These are phyloP conservation scores for Lonicera japonica DNA, from an alignment of 129 eudicot genomes.

Conservation along the genomic window DNA sequence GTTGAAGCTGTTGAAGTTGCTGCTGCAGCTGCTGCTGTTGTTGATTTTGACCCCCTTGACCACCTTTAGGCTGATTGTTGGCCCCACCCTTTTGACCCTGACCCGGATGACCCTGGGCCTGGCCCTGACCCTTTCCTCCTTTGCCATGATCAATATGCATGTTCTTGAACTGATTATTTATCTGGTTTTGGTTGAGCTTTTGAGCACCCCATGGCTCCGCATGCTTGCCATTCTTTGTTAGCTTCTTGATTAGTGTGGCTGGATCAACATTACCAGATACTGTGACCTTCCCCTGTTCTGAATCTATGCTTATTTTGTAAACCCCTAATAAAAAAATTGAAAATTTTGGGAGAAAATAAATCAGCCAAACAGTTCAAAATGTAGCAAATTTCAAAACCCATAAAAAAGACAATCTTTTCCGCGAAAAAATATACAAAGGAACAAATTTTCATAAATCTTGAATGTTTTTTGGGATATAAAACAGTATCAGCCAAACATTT, in stretches of 20 bases:
- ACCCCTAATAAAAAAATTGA: constrained; percentile 22
- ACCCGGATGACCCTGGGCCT: too few relatives aligned
- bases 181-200: constrained; percentile 20
- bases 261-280: constrained; percentile 30
- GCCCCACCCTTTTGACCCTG: constrained; percentile 3
- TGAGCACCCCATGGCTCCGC: constrained; percentile 44
- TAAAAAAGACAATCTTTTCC: too few relatives aligned
- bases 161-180: constrained; percentile 43
- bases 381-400: too few relatives aligned
- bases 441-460: background rate
- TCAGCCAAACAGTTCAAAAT: background rate
- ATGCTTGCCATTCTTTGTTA: constrained; percentile 28
- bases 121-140: constrained; percentile 19
- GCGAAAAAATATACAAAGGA: background rate
- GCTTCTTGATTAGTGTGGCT: constrained; percentile 32
- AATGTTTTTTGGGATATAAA: background rate
- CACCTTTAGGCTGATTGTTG: constrained; percentile 16
- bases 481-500: too few relatives aligned
- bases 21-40: constrained; percentile 21
- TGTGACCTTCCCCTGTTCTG: constrained; percentile 35
- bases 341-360: background rate
- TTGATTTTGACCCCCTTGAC: constrained; percentile 23
- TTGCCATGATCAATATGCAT: constrained; percentile 37
- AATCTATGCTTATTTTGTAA: constrained; percentile 18
- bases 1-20: constrained; percentile 42